These are phyloP conservation scores for Cephaloascus fragrans DNA, from an alignment of 805 yeast genomes.

Conservation along the genomic window DNA sequence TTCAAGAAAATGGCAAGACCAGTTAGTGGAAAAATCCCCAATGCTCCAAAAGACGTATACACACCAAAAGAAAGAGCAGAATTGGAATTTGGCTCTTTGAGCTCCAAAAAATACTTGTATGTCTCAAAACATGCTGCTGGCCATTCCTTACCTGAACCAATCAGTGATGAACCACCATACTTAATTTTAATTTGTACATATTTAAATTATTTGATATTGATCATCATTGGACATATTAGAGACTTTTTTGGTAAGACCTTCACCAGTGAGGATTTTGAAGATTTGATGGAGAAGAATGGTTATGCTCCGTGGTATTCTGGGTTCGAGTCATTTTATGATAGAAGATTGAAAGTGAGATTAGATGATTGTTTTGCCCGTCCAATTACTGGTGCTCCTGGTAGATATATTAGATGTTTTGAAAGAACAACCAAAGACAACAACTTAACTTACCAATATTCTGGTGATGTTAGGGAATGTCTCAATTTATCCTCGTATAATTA, in stretches of 20 bases:
- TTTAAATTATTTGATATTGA: constrained; percentile 71
- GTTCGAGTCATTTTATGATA: constrained; percentile 86
- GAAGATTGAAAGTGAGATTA: constrained; percentile 83
- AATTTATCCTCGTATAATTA: constrained; percentile 89
- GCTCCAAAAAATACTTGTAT: constrained; percentile 56
- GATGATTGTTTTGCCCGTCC: constrained; percentile 96
- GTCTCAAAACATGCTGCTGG: constrained; percentile 46
- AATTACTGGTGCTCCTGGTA: constrained; percentile 96
- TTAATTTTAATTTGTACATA: constrained; percentile 73
- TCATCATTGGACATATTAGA: constrained; percentile 81
- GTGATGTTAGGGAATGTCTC: constrained; percentile 66
- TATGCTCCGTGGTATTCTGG: constrained; percentile 94
- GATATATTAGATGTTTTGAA: constrained; percentile 75
- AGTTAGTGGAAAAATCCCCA: constrained; percentile 16
- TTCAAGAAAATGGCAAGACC: not conserved
- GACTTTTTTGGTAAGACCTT: constrained; percentile 80
- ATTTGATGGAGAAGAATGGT: constrained; percentile 72
- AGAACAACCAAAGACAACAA: constrained; percentile 62
- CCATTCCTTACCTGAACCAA: constrained; percentile 52
- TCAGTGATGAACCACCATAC: constrained; percentile 83
- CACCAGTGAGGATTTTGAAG: constrained; percentile 53
- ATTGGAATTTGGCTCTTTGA: constrained; percentile 64
- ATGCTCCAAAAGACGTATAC: constrained; percentile 26
- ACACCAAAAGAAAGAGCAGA: constrained; percentile 28
- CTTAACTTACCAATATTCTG: constrained; percentile 61